A percentile compares a stretch with the other conserved stretches of the same genome.
Evolutionary conservation across 2,329 filamentous ascomycete species (phyloP).

Genomic region (Botryosphaeria dothidea): DNA sequence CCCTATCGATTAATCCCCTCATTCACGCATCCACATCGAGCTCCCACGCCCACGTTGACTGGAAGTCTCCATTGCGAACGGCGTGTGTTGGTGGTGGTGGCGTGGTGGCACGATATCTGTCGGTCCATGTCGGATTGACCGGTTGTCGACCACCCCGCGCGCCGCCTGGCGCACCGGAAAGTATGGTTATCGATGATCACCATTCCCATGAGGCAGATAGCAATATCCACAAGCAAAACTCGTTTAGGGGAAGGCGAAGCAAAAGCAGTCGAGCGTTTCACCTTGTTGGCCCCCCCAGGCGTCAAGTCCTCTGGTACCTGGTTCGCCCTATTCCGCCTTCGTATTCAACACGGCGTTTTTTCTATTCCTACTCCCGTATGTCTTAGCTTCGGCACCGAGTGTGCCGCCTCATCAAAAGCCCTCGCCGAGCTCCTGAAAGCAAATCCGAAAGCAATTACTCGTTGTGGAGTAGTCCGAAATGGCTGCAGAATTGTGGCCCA

Average conservation of each 20-base stretch:
- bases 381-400: background rate
- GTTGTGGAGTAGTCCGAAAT: background rate
- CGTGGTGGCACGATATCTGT: background rate
- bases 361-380: background rate
- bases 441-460: background rate
- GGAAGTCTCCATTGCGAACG: background rate
- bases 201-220: background rate
- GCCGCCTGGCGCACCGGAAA: constrained; percentile 4
- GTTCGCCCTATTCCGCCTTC: background rate
- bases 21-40: background rate
- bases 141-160: background rate
- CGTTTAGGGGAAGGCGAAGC: background rate
- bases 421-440: background rate
- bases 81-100: background rate
- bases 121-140: background rate
- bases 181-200: background rate
- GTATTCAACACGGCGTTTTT: background rate
- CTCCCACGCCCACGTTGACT: background rate
- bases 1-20: background rate
- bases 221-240: background rate
- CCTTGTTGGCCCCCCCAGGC: background rate
- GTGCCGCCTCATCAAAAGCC: background rate
- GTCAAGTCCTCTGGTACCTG: background rate
- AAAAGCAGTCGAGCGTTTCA: background rate
- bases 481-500: background rate